Evolutionary conservation across 371 early-diverging fungal genomes (phyloP).

Genomic region (Zopfochytrium polystomum): DNA sequence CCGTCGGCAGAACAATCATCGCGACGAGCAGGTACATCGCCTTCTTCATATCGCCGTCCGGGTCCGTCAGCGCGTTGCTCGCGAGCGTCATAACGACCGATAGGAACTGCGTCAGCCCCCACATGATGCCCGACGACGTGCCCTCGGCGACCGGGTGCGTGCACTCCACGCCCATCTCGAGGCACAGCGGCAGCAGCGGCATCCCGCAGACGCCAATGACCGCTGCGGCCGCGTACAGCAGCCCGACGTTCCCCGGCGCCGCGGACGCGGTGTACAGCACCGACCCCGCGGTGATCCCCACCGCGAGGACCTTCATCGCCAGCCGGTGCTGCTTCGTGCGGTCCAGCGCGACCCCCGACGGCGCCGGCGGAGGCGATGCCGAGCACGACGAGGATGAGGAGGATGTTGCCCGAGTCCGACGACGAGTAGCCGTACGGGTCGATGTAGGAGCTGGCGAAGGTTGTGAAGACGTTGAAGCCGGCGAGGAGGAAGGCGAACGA

Average conservation of each 20-base stretch:
- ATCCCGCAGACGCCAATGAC: slow-evolving; percentile 33
- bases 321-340: slow-evolving; percentile 20
- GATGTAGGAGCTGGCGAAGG: no score
- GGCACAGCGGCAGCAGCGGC: slow-evolving; percentile 25
- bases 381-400: slow-evolving; percentile 25
- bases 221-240: slow-evolving; percentile 18
- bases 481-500: no score
- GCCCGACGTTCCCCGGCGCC: neutral
- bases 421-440: no score
- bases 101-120: no score
- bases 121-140: no score
- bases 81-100: no score
- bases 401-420: no score
- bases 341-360: no score
- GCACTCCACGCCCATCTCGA: slow-evolving; percentile 37
- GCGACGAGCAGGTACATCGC: slow-evolving; percentile 5
- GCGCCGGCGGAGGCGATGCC: slow-evolving; percentile 19
- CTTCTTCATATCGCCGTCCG: slow-evolving; percentile 11
- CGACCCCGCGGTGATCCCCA: no score
- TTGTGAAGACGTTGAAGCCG: neutral
- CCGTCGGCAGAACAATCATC: neutral
- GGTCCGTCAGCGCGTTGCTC: no score
- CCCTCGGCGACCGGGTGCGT: slow-evolving; percentile 33
- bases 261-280: slow-evolving; percentile 6
- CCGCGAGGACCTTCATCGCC: slow-evolving; percentile 21